Conservation (phyloP, 176 grass and related monocot genomes). For the Phyllostachys edulis region DNA sequence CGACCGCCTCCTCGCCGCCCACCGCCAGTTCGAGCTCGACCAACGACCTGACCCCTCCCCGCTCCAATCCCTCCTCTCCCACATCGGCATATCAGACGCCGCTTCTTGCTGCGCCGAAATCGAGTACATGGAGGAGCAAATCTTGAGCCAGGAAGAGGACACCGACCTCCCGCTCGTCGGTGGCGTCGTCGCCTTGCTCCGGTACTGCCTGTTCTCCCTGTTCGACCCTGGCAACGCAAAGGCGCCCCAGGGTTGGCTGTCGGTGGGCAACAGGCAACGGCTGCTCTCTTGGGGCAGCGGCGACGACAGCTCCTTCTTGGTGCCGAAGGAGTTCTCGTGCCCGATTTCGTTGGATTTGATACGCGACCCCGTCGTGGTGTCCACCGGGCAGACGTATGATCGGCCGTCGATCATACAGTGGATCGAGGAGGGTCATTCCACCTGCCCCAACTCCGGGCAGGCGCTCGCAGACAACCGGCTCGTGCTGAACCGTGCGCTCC, state of each 20-base stretch:
- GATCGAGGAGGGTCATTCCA: constrained; percentile 90
- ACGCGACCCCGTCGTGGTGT: constrained; percentile 73
- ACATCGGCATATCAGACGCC: constrained; percentile 56
- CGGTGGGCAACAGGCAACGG: constrained; percentile 37
- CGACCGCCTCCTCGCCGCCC: constrained; percentile 45
- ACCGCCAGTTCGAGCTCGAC: constrained; percentile 50
- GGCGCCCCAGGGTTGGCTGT: constrained; percentile 26
- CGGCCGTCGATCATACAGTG: constrained; percentile 88
- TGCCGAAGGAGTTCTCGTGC: constrained; percentile 94
- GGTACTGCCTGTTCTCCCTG: constrained; percentile 75
- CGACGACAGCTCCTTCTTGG: constrained; percentile 63
- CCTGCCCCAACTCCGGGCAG: constrained; percentile 86
- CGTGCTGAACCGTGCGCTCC: constrained; percentile 58
- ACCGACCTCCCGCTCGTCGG: constrained; percentile 64
- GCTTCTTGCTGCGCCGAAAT: constrained; percentile 59
- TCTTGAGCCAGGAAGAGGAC: constrained; percentile 74
- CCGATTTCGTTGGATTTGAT: constrained; percentile 94
- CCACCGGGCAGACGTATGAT: constrained; percentile 92
- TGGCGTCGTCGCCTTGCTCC: constrained; percentile 61
- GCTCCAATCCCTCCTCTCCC: constrained; percentile 48
- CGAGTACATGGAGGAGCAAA: constrained; percentile 88
- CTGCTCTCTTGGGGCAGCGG: constrained; percentile 53
- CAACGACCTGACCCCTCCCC: constrained; percentile 38
- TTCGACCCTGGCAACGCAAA: constrained; percentile 49
- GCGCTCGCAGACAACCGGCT: constrained; percentile 53